These are phyloP conservation scores for Tricholoma furcatifolium DNA, from an alignment of 768 basidiomycete genomes.

Conservation along the genomic window DNA sequence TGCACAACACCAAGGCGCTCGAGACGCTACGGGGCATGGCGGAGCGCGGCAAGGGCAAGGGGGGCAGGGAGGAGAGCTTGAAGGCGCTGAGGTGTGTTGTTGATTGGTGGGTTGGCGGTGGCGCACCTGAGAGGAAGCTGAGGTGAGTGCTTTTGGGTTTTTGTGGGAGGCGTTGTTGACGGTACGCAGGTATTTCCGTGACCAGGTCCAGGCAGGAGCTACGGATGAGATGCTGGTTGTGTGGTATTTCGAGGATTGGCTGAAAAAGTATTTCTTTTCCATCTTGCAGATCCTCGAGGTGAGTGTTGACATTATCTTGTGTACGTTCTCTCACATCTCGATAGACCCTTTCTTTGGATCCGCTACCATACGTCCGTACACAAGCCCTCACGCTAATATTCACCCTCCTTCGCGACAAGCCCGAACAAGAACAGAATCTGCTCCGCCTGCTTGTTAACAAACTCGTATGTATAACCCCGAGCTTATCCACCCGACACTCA, in stretches of 20 bases:
- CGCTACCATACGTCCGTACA: slow-evolving; percentile 83
- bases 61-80: slow-evolving; percentile 88
- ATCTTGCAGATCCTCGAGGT: slow-evolving; percentile 90
- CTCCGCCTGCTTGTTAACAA: slow-evolving; percentile 92
- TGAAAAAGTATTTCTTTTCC: slow-evolving; percentile 96
- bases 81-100: slow-evolving; percentile 89
- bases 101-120: slow-evolving; percentile 98
- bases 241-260: slow-evolving; percentile 97
- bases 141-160: slow-evolving; percentile 48
- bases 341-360: slow-evolving; percentile 79
- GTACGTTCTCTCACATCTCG: background rate
- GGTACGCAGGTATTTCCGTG: slow-evolving; percentile 76
- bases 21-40: slow-evolving; percentile 76
- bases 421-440: slow-evolving; percentile 97
- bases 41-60: slow-evolving; percentile 75
- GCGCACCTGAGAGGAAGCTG: slow-evolving; percentile 84
- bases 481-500: too few relatives aligned
- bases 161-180: too few relatives aligned
- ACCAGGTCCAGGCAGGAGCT: slow-evolving; percentile 66
- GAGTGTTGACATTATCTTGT: slow-evolving; percentile 14
- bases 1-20: slow-evolving; percentile 82
- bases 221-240: slow-evolving; percentile 73
- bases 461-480: slow-evolving; percentile 68
- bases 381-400: slow-evolving; percentile 78
- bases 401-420: slow-evolving; percentile 82